Conservation (phyloP, 2,329 filamentous ascomycete genomes). For the Dothideomycetes sp. region DNA sequence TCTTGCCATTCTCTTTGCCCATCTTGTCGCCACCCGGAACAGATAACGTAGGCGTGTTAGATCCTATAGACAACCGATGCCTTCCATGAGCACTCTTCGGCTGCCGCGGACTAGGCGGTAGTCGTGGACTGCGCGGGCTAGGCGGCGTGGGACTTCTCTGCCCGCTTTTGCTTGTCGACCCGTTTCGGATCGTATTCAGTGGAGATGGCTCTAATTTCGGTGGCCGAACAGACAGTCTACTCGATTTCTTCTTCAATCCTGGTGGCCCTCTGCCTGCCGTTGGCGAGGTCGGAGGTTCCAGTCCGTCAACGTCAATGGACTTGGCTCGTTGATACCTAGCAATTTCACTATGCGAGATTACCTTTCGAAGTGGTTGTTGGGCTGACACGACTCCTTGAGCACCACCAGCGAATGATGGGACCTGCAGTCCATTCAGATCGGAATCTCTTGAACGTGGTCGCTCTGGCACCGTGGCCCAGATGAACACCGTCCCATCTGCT, state of each 20-base stretch:
- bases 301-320: slow-evolving; percentile 27
- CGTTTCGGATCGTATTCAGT: slow-evolving; percentile 36
- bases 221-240: slow-evolving; percentile 7
- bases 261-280: slow-evolving; percentile 39
- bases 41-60: slow-evolving; percentile 18
- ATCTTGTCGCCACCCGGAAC: not conserved
- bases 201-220: slow-evolving; percentile 18
- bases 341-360: slow-evolving; percentile 79
- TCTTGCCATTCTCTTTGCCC: slow-evolving; percentile 31
- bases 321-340: slow-evolving; percentile 60
- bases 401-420: slow-evolving; percentile 12
- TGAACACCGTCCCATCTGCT: slow-evolving; percentile 42
- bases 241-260: slow-evolving; percentile 42
- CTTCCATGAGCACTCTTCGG: slow-evolving; percentile 3
- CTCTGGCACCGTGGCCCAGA: slow-evolving; percentile 32
- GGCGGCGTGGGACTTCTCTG: slow-evolving; percentile 22
- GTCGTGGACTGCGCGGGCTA: slow-evolving; percentile 26
- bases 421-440: slow-evolving; percentile 4
- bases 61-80: slow-evolving; percentile 1
- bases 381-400: slow-evolving; percentile 33
- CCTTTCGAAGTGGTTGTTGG: slow-evolving; percentile 69
- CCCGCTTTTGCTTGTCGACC: slow-evolving; percentile 17
- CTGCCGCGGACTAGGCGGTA: slow-evolving; percentile 22
- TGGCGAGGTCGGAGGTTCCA: slow-evolving; percentile 34
- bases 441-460: slow-evolving; percentile 1